Evolutionary conservation across 1,139 yeast species (phyloP), one percentile per base, ranked within the genome.

Genomic region (Dujonia santamariae): DNA sequence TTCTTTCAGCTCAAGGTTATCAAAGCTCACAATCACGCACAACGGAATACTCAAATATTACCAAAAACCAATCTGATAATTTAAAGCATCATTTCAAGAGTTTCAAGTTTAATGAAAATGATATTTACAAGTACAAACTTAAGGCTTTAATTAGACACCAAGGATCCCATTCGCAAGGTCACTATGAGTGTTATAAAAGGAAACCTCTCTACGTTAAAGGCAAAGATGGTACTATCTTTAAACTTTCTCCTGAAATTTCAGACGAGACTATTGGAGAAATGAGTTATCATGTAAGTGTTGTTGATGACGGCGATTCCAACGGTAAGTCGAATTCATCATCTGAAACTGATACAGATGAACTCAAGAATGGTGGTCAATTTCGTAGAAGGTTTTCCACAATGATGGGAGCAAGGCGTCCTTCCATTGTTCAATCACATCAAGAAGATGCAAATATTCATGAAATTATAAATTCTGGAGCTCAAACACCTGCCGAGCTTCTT

Each of bases 101-200:
- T 26, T 69, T 69, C 44, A 63, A 67, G 39, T 69, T 69, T 50
- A 64, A 59, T 45, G 74, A 67, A 3, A 66, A 66, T 41, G 72
- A 69, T 39, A 48, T 56, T 18, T 72, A 71, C 45, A 70, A 61
- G 30, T 88, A 86, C 54, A 65, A 66, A 40, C 65, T 92, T 25
- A 74, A 72, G 43, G 85, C 96, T 1, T 65, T 87, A 45, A 79
- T 92, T 17, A 72, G 87, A 41, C 98, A 92, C 53, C 78, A 80
- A 35, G 98, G 97, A 0, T 80, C 94, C 1, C 97, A 92, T 56
- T 74, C 83, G 14, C 78, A 81, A 31, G 98, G 97, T 1, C 98
- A 92, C 53, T 92, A 85, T 50, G 94, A 85, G 49, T 82, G 92
- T 46, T 85, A 77, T 53, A 78, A 79, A 44, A 74, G 72, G 31